Evolutionary conservation across 2,329 filamentous ascomycete species (phyloP).

Genomic region (Exutisphaerella laricina): DNA sequence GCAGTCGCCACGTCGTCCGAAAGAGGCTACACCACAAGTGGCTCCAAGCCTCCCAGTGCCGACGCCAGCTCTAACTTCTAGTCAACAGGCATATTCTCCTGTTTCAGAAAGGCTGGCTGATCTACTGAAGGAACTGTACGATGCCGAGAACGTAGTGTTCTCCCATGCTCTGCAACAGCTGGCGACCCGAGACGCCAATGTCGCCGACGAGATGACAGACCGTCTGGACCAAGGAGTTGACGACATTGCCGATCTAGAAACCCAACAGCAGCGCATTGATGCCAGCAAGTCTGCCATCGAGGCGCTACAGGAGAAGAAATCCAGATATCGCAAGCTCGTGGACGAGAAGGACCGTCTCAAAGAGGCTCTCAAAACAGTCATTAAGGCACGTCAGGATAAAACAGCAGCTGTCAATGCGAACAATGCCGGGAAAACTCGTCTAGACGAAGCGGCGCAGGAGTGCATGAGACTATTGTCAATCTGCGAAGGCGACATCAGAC

Average conservation of each 20-base stretch:
- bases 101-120: constrained; percentile 8
- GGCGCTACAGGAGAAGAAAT: constrained; percentile 16
- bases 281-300: constrained; percentile 15
- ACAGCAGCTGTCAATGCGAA: constrained; percentile 25
- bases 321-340: constrained; percentile 17
- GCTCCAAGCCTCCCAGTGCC: background rate
- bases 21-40: background rate
- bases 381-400: constrained; percentile 18
- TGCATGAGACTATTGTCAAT: constrained; percentile 22
- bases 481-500: constrained; percentile 23
- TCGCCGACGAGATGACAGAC: constrained; percentile 21
- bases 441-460: constrained; percentile 23
- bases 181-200: constrained; percentile 15
- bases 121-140: constrained; percentile 20
- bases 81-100: constrained; percentile 12
- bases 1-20: background rate
- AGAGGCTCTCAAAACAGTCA: constrained; percentile 20
- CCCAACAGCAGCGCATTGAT: constrained; percentile 20
- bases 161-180: constrained; percentile 13
- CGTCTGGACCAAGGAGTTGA: constrained; percentile 20
- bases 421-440: constrained; percentile 20
- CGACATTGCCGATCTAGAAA: constrained; percentile 14
- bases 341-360: constrained; percentile 22
- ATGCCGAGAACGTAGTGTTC: constrained; percentile 18
- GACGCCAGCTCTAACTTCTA: constrained; percentile 12